Evolutionary conservation across 306 rosid genomes (phyloP).

Genomic region (Lotus japonicus): DNA sequence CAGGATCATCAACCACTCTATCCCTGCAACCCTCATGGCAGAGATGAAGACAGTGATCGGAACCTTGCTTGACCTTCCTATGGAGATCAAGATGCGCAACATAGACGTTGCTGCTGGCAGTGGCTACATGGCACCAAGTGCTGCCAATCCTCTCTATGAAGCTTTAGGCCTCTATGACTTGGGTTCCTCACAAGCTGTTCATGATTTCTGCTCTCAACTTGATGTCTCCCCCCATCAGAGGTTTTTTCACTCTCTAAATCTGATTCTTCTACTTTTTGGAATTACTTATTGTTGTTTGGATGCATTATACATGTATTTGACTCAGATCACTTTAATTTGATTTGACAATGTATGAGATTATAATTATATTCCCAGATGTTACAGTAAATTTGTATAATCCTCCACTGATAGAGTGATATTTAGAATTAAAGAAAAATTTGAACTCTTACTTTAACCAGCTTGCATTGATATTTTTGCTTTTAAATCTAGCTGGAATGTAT

Average conservation of each 20-base stretch:
- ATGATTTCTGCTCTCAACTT: conserved; percentile 39
- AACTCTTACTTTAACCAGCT: no score
- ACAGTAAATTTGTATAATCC: no score
- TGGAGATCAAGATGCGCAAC: conserved; percentile 48
- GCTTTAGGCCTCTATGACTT: conserved; percentile 48
- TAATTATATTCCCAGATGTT: no score
- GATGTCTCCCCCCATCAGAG: conserved; percentile 36
- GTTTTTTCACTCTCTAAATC: conserved; percentile 2
- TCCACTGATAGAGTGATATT: no score
- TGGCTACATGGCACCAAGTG: conserved; percentile 41
- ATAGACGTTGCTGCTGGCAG: conserved; percentile 35
- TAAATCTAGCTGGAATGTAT: no score
- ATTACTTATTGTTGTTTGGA: no score
- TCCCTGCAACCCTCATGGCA: conserved; percentile 36
- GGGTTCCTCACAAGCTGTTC: conserved; percentile 34
- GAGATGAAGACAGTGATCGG: conserved; percentile 40
- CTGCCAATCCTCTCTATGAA: conserved; percentile 44
- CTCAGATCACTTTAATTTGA: no score
- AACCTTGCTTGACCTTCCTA: conserved; percentile 46
- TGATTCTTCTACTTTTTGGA: not conserved
- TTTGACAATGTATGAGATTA: no score
- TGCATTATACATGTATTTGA: no score
- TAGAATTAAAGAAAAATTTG: no score
- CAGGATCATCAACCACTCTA: conserved; percentile 43
- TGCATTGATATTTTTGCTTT: no score